A percentile compares a stretch with the other conserved stretches of the same genome.
Evolutionary conservation across 148 eudicot species (phyloP).

Genomic region (Chenopodium berlandieri): DNA sequence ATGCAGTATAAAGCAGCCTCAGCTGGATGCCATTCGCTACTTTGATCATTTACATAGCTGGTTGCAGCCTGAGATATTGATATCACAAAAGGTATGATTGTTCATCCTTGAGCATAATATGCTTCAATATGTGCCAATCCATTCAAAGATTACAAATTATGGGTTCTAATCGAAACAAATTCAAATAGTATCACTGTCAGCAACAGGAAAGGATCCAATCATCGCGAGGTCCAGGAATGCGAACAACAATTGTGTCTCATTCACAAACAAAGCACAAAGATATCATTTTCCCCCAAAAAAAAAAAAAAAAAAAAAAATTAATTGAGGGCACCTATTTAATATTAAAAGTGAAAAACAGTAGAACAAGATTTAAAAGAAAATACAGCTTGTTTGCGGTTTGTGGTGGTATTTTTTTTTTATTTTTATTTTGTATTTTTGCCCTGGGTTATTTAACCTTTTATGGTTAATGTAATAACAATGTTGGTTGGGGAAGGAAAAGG

Average conservation of each 20-base stretch:
- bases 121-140: background rate
- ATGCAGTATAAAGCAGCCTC: slow-evolving; percentile 97
- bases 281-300: background rate
- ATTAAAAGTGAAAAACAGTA: no score
- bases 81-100: background rate
- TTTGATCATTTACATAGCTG: slow-evolving; percentile 54
- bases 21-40: slow-evolving; percentile 69
- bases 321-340: background rate
- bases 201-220: background rate
- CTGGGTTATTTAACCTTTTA: no score
- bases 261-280: background rate
- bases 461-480: no score
- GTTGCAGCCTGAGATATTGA: slow-evolving; percentile 51
- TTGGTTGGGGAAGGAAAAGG: no score
- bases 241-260: background rate
- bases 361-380: background rate
- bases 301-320: background rate
- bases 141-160: background rate
- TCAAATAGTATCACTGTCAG: background rate
- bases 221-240: background rate
- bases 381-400: no score
- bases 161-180: background rate
- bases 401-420: no score
- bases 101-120: background rate
- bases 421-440: no score